Conservation (phyloP, 768 basidiomycete genomes). For the Suillus paluster region DNA sequence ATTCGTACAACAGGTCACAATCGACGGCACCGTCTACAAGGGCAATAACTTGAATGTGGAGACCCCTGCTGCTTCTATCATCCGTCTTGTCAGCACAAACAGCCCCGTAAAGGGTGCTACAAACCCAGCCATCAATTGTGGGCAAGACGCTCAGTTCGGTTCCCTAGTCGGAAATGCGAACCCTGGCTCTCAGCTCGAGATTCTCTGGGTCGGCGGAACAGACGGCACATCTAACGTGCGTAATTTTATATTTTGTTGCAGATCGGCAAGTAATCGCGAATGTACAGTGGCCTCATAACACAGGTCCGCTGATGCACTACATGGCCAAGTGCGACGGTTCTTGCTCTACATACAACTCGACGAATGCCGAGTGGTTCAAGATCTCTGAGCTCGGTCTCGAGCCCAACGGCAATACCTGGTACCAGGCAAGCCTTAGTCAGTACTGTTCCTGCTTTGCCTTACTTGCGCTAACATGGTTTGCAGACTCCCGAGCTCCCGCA, state of each 20-base stretch:
- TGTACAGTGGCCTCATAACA: slow-evolving; percentile 55
- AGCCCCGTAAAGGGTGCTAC: slow-evolving; percentile 58
- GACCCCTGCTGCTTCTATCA: slow-evolving; percentile 39
- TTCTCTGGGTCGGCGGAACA: slow-evolving; percentile 56
- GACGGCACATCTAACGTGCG: slow-evolving; percentile 42
- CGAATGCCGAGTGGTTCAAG: slow-evolving; percentile 75
- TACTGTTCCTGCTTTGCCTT: slow-evolving; percentile 11
- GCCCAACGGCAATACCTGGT: slow-evolving; percentile 45
- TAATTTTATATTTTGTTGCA: slow-evolving; percentile 2
- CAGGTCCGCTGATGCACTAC: slow-evolving; percentile 75
- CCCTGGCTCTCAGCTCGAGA: slow-evolving; percentile 56
- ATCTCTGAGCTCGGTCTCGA: slow-evolving; percentile 55
- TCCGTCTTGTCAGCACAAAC: slow-evolving; percentile 49
- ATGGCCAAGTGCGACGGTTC: slow-evolving; percentile 62
- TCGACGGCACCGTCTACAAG: slow-evolving; percentile 31
- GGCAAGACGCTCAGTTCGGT: slow-evolving; percentile 54
- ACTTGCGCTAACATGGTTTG: slow-evolving; percentile 2
- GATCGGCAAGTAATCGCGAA: neutral
- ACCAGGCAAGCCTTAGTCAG: slow-evolving; percentile 53
- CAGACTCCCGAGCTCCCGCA: slow-evolving; percentile 44
- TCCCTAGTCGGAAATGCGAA: slow-evolving; percentile 55
- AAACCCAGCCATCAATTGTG: slow-evolving; percentile 65
- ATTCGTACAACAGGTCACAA: slow-evolving; percentile 32
- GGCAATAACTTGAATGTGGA: slow-evolving; percentile 38
- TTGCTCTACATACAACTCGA: slow-evolving; percentile 63